Base-by-base conservation (phyloP, 1,284 basidiomycete genomes). In the Trichosporon asahii region DNA sequence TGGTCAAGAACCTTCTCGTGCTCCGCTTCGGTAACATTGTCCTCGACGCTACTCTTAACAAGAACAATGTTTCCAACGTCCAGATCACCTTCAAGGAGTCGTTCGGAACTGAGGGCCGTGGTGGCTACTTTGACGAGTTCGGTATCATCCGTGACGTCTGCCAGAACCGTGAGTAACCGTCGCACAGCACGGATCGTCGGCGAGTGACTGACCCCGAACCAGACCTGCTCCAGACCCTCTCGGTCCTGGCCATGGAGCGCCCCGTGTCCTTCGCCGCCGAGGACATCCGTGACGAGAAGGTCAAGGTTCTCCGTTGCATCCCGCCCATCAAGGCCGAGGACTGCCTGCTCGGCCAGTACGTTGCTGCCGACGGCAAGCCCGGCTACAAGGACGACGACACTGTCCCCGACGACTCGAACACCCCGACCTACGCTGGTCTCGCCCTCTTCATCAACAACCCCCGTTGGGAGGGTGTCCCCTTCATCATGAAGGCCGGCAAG, bases 31-130 rank as follows among this genome's bases (percentile, higher is more conserved):
- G 93, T 74, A 98, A 98, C 84, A 85, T 94, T 75, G 92, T 94
- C 33, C 85, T 97, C 84, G 89, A 89, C 74, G 89, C 92, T 31
- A 88, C 88, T 29, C 95, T 95, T 91, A 94, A 97, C 86, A 96
- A 92, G 85, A 93, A 94, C 84, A 92, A 90, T 70, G 91, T 98
- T 85, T 90, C 89, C 84, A 98, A 94, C 81, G 93, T 98, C 49
- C 95, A 98, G 84, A 96, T 98, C 85, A 96, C 94, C 9, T 97
- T 98, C 89, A 98, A 98, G 86, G 95, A 98, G 85, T 92, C 94
- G 11, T 96, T 98, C 80, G 95, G 95, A 49, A 98, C 95, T 65
- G 95, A 98, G 83, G 95, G 95, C 49, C 92, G 95, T 76, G 95
- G 95, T 46, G 95, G 95, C 29, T 98, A 98, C 88, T 98, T 98